These are phyloP conservation scores for Penicillium verrucosum DNA, from an alignment of 2,329 filamentous ascomycete species.

Conservation along the genomic window DNA sequence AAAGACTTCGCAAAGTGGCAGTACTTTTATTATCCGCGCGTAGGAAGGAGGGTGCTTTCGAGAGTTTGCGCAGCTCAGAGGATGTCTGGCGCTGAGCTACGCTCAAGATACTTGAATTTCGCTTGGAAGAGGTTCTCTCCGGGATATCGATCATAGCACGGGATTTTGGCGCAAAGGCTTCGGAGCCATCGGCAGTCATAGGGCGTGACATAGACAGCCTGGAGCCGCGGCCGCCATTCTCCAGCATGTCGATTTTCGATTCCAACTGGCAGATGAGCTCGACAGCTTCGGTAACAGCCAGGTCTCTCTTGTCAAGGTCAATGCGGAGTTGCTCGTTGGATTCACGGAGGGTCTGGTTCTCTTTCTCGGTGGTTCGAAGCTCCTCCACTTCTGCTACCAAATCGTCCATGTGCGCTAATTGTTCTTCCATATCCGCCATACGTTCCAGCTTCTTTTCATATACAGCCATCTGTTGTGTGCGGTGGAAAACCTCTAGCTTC, in stretches of 20 bases:
- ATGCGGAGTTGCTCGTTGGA: conserved; percentile 37
- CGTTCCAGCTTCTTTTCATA: conserved; percentile 39
- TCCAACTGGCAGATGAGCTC: conserved; percentile 45
- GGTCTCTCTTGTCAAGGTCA: conserved; percentile 41
- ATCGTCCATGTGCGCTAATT: conserved; percentile 36
- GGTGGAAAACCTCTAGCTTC: conserved; percentile 43
- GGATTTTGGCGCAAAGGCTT: conserved; percentile 29
- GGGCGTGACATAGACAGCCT: conserved; percentile 28
- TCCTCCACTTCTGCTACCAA: conserved; percentile 41
- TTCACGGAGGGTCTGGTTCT: conserved; percentile 37
- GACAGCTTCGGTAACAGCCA: conserved; percentile 44
- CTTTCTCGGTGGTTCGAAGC: conserved; percentile 35
- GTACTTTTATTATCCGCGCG: conserved; percentile 37
- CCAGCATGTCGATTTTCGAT: conserved; percentile 37
- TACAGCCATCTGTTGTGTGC: conserved; percentile 35
- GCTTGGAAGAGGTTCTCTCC: conserved; percentile 39
- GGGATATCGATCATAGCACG: conserved; percentile 35
- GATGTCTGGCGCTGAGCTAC: conserved; percentile 15
- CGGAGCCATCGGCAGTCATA: conserved; percentile 25
- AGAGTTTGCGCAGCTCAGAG: conserved; percentile 27
- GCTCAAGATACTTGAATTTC: conserved; percentile 20
- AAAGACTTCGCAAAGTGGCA: conserved; percentile 40
- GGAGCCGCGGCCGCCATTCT: conserved; percentile 19
- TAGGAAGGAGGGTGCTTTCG: conserved; percentile 41
- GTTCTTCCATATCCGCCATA: conserved; percentile 36